Conservation (phyloP, 2,329 filamentous ascomycete genomes). For the Cucurbitaria berberidis region DNA sequence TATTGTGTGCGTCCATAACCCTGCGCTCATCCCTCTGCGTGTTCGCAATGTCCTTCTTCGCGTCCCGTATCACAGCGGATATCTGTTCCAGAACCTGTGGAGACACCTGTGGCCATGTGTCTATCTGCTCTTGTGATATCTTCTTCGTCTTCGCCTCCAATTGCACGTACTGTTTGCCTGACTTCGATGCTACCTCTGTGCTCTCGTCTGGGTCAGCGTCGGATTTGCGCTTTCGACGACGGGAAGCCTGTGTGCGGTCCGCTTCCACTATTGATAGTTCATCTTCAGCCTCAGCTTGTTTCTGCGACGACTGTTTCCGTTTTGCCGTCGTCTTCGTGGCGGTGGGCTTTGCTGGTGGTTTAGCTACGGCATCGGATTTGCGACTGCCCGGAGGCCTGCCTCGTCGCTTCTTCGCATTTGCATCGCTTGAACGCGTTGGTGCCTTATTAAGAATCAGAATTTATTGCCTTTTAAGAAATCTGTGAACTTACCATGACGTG, state of each 20-base stretch:
- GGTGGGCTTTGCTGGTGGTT: conserved; percentile 18
- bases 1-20: conserved; percentile 61
- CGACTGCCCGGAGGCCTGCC: conserved; percentile 33
- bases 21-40: conserved; percentile 56
- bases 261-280: conserved; percentile 9
- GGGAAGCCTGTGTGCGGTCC: conserved; percentile 3
- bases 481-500: conserved; percentile 39
- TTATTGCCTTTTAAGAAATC: not conserved
- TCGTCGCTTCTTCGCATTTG: conserved; percentile 25
- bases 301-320: conserved; percentile 18
- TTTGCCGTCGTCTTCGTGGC: conserved; percentile 12
- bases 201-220: conserved; percentile 25
- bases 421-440: conserved; percentile 24
- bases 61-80: conserved; percentile 62
- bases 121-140: conserved; percentile 47
- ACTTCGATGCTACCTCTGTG: conserved; percentile 19
- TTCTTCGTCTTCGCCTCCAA: conserved; percentile 44
- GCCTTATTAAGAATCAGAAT: conserved; percentile 29
- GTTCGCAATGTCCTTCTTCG: conserved; percentile 67
- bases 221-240: conserved; percentile 29
- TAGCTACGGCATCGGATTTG: conserved; percentile 21
- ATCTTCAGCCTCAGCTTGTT: conserved; percentile 21
- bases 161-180: conserved; percentile 37
- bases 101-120: conserved; percentile 62
- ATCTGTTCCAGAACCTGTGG: conserved; percentile 62